phyloP scores from a whole-genome alignment of 2,329 filamentous ascomycete genomes.

The Pseudodiploospora longispora region DNA sequence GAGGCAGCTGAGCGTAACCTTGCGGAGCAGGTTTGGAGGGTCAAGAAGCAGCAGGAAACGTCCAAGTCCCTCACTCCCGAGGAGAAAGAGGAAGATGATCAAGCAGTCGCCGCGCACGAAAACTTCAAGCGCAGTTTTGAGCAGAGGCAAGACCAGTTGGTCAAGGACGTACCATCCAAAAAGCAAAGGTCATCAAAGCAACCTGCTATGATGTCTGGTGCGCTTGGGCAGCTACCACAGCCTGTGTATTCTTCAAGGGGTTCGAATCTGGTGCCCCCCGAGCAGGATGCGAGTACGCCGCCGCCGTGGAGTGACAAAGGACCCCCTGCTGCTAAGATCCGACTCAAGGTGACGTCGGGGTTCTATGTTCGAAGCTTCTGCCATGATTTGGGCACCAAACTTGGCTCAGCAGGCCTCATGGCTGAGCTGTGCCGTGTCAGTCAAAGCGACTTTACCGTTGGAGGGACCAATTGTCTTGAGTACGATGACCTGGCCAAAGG shows the following conservation, averaged over 20 bases:
- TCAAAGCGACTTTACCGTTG: conserved; percentile 73
- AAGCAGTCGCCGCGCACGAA: conserved; percentile 48
- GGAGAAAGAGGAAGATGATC: conserved; percentile 46
- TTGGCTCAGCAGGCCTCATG: conserved; percentile 81
- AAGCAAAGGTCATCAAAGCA: conserved; percentile 21
- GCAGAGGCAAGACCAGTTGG: conserved; percentile 48
- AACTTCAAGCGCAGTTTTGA: conserved; percentile 51
- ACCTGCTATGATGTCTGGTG: conserved; percentile 49
- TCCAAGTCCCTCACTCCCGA: conserved; percentile 43
- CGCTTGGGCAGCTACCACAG: conserved; percentile 43
- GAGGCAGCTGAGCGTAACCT: conserved; percentile 66
- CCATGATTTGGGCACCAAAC: conserved; percentile 78
- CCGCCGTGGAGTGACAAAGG: conserved; percentile 53
- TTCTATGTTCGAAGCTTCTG: conserved; percentile 95
- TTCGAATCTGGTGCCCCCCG: conserved; percentile 44
- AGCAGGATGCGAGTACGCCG: conserved; percentile 38
- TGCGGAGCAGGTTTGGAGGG: conserved; percentile 62
- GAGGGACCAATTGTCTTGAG: conserved; percentile 63
- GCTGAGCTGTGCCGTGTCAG: conserved; percentile 70
- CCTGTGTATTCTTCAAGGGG: conserved; percentile 33
- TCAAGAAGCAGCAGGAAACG: conserved; percentile 48
- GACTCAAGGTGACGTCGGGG: conserved; percentile 88
- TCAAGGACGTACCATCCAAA: conserved; percentile 39
- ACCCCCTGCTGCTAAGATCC: conserved; percentile 71
- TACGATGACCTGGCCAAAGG: conserved; percentile 69